Base-by-base conservation (phyloP, 345 rosid species). In the Chamaenerion angustifolium region DNA sequence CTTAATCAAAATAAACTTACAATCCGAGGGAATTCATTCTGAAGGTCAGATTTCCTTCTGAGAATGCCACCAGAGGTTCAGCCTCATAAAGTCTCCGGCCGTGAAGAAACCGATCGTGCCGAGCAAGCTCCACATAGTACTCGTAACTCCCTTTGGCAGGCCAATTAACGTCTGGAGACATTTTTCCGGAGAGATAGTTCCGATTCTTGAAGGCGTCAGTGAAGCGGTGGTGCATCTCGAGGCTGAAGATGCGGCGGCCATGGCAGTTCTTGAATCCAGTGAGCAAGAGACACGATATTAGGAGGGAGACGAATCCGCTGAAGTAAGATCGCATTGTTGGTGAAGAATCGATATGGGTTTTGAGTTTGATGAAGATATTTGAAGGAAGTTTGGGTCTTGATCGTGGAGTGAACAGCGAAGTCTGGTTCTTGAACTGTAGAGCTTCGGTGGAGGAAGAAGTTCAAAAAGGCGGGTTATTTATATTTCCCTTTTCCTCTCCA, bases 171-270 rank as follows among this genome's bases (percentile, higher is more conserved):
- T n/a, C 55, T 7, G 15, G 72, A 54, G 65, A 57, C 43, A 62
- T 66, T 43, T 67, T 53, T 1, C 78, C 68, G 5, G 72, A 49
- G 41, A 68, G 58, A 31, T 54, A 37, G 21, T 83, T 71, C 86
- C 80, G 74, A 49, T 70, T 68, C 75, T 76, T 76, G 64, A 79
- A 68, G 5, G 54, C 59, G 11, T 80, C 85, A 43, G 92, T 79
- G 82, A 66, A 83, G 35, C 80, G 76, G 60, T 78, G 88, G 62
- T 81, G 94, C 95, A 83, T 81, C 72, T 79, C 64, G 76, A 86
- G 83, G 60, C 71, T 74, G 73, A 90, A 83, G 78, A 89, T 71
- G 57, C 68, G 69, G 57, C 79, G 80, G 62, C 70, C 75, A 60
- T 69, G 43, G 67, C 71, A 64, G 64, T 58, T 64, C 45, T 42